Conservation (phyloP, 306 rosid species). For the Lathyrus sativus region DNA sequence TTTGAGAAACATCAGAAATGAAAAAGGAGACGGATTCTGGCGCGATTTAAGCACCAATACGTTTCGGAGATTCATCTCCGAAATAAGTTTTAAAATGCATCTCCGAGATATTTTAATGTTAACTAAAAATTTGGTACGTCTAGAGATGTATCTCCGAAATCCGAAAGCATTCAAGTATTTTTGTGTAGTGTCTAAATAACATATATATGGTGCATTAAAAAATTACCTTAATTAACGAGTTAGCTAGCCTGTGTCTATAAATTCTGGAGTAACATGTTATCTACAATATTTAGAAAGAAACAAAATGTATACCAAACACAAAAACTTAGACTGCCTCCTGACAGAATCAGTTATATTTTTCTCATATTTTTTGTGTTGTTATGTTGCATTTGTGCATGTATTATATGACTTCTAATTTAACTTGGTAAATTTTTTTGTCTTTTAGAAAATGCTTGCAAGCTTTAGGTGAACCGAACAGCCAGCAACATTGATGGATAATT, state of each 20-base stretch:
- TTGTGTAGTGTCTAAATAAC: no score
- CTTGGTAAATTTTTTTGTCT: conserved; percentile 32
- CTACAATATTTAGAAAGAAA: conserved; percentile 14
- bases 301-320: neutral
- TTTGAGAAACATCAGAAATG: no score
- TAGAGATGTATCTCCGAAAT: no score
- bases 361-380: neutral
- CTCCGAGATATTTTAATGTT: no score
- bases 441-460: conserved; percentile 44
- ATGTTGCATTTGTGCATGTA: conserved; percentile 1
- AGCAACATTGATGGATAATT: conserved; percentile 4
- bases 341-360: conserved; percentile 17
- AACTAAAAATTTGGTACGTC: no score
- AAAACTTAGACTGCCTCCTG: neutral
- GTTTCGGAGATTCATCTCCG: no score
- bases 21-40: no score
- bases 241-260: neutral
- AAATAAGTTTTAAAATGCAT: no score
- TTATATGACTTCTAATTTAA: conserved; percentile 19
- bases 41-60: no score
- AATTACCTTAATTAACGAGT: neutral
- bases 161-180: no score
- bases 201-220: no score
- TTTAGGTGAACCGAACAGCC: conserved; percentile 35
- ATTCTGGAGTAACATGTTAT: conserved; percentile 17